Percentiles rank a stretch among this genome's conserved stretches.
phyloP scores from a whole-genome alignment of 345 rosid genomes.

The Anastatica hierochuntica region DNA sequence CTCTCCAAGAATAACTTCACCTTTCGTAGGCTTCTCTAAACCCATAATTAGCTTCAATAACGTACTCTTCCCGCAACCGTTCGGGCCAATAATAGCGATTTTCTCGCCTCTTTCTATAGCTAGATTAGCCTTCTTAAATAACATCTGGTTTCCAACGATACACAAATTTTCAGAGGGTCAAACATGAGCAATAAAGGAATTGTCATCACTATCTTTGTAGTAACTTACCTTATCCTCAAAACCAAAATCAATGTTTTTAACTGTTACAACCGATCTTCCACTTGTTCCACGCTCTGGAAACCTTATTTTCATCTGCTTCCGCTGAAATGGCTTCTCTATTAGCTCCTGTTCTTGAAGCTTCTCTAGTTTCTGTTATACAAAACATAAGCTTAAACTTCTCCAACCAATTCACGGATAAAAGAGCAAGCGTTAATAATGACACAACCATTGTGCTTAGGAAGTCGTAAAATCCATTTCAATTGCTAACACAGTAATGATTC shows the following conservation, averaged over 20 bases:
- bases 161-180: neutral
- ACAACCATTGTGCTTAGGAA: too few species aligned
- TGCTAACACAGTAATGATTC: neutral
- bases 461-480: too few species aligned
- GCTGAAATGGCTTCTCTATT: slow-evolving; percentile 83
- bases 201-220: neutral
- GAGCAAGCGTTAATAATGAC: too few species aligned
- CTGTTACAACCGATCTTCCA: slow-evolving; percentile 56
- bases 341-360: slow-evolving; percentile 70
- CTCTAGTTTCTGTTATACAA: slow-evolving; percentile 59
- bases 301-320: slow-evolving; percentile 89
- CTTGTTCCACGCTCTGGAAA: slow-evolving; percentile 94
- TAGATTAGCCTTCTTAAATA: slow-evolving; percentile 66
- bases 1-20: slow-evolving; percentile 75
- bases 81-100: slow-evolving; percentile 84
- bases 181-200: too few species aligned
- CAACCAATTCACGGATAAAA: neutral
- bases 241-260: slow-evolving; percentile 64
- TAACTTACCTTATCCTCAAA: slow-evolving; percentile 66
- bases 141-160: slow-evolving; percentile 44
- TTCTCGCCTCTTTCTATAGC: slow-evolving; percentile 77
- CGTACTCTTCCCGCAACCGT: slow-evolving; percentile 94
- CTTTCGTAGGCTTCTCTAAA: slow-evolving; percentile 54
- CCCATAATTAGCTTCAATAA: slow-evolving; percentile 81
- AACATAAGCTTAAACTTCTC: slow-evolving; percentile 1